A percentile compares a stretch with the other conserved stretches of the same genome.
Conservation (phyloP, 805 yeast genomes). For the Candida schatavii region DNA sequence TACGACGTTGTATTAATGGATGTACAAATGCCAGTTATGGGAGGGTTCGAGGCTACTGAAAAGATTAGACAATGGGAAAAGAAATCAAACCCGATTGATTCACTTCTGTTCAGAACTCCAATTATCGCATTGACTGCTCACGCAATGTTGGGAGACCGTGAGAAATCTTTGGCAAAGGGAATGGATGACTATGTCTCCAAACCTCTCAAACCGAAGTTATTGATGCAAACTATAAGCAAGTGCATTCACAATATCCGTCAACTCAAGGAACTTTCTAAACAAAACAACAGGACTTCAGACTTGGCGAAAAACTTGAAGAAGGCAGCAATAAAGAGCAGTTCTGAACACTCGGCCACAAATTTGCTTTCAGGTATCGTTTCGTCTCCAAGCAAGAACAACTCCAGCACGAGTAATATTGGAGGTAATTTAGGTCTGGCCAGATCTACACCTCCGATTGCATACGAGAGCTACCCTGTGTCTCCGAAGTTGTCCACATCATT, state of each 20-base stretch:
- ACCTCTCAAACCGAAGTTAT: conserved; percentile 78
- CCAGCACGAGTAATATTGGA: not conserved
- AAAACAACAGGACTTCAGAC: conserved; percentile 43
- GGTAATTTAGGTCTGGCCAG: conserved; percentile 11
- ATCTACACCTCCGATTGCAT: conserved; percentile 15
- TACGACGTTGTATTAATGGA: conserved; percentile 89
- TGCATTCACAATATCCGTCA: conserved; percentile 72
- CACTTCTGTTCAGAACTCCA: conserved; percentile 73
- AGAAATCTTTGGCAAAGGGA: conserved; percentile 79
- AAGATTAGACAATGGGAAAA: conserved; percentile 86
- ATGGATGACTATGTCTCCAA: conserved; percentile 91
- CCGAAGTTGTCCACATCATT: conserved; percentile 26
- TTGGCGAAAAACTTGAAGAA: conserved; percentile 46
- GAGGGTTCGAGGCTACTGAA: conserved; percentile 89
- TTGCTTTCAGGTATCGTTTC: conserved; percentile 13
- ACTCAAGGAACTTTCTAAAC: conserved; percentile 53
- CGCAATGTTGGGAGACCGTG: conserved; percentile 92
- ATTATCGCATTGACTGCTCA: conserved; percentile 90
- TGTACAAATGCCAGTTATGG: conserved; percentile 95
- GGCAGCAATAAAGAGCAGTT: conserved; percentile 25
- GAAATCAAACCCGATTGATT: conserved; percentile 68
- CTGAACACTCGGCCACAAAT: conserved; percentile 13
- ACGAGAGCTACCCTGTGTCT: conserved; percentile 18
- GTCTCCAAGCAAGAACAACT: conserved; percentile 13
- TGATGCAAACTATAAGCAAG: conserved; percentile 81